Conservation (phyloP, 805 yeast species). For the Suhomyces tanzawaensis region DNA sequence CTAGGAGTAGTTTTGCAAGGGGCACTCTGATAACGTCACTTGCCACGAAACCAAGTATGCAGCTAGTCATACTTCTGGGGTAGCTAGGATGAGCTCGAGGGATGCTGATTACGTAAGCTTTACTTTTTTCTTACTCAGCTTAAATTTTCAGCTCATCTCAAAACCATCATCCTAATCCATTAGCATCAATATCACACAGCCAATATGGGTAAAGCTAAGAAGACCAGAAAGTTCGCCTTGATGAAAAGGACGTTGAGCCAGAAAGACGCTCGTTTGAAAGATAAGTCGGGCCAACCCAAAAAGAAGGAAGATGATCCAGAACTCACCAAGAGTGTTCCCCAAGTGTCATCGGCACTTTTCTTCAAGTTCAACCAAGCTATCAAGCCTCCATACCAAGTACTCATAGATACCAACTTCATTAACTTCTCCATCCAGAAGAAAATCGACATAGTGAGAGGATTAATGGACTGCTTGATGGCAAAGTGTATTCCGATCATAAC, state of each 20-base stretch:
- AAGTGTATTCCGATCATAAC: constrained; percentile 94
- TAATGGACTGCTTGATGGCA: constrained; percentile 94
- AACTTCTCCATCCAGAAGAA: constrained; percentile 96
- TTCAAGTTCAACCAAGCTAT: constrained; percentile 93
- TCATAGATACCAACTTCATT: constrained; percentile 94
- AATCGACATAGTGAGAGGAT: constrained; percentile 89
- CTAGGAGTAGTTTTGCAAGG: too few species aligned
- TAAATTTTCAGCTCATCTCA: constrained; percentile 10
- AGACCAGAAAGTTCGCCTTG: constrained; percentile 94
- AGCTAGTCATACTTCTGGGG: too few species aligned
- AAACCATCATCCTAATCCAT: background rate
- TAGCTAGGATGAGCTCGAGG: too few species aligned
- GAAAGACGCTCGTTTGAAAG: constrained; percentile 59
- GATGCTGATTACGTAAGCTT: background rate
- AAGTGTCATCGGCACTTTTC: constrained; percentile 91
- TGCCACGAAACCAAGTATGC: too few species aligned
- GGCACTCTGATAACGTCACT: too few species aligned
- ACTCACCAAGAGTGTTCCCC: constrained; percentile 57
- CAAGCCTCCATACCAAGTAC: constrained; percentile 96
- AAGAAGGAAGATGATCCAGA: constrained; percentile 62
- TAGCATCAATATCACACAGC: background rate
- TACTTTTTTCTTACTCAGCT: background rate
- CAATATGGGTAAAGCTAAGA: constrained; percentile 94
- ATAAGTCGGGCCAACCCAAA: constrained; percentile 29
- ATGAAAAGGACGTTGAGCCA: constrained; percentile 78